phyloP scores from a whole-genome alignment of 1,284 basidiomycete species.

The Sutorius eximius region DNA sequence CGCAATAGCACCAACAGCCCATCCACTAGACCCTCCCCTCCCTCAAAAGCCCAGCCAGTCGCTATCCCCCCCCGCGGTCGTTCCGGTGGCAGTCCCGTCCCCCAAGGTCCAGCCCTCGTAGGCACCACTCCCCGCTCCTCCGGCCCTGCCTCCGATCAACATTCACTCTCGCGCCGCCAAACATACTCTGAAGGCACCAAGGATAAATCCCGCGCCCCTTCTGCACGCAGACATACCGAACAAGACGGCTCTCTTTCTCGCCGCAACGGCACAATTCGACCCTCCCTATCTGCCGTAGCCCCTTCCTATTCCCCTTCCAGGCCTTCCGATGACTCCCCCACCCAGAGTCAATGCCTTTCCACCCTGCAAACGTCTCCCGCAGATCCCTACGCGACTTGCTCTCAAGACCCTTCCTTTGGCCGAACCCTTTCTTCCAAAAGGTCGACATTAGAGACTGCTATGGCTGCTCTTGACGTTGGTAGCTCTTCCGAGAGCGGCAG shows the following conservation, averaged over 20 bases:
- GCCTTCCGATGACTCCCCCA: conserved; percentile 19
- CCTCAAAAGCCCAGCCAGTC: conserved; percentile 36
- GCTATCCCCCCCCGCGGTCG: conserved; percentile 34
- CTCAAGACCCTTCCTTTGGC: conserved; percentile 24
- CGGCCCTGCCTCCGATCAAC: conserved; percentile 40
- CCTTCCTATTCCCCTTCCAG: conserved; percentile 35
- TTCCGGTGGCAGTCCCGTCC: conserved; percentile 34
- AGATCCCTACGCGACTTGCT: conserved; percentile 20
- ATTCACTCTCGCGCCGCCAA: conserved; percentile 47
- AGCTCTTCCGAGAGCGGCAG: conserved; percentile 47
- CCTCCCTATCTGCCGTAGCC: conserved; percentile 46
- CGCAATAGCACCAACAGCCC: conserved; percentile 47
- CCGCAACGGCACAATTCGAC: conserved; percentile 46
- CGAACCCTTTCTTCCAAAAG: conserved; percentile 37
- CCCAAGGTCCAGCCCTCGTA: conserved; percentile 22
- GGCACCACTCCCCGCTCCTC: conserved; percentile 36
- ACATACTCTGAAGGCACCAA: conserved; percentile 41
- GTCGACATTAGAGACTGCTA: conserved; percentile 35
- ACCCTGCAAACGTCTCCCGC: conserved; percentile 15
- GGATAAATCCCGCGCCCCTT: conserved; percentile 57
- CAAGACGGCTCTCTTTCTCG: conserved; percentile 48
- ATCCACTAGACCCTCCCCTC: conserved; percentile 35
- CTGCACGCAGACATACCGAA: conserved; percentile 58
- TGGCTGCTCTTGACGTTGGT: conserved; percentile 40
- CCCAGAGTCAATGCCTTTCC: conserved; percentile 22